Percentiles rank a stretch among this genome's conserved stretches.
These are phyloP conservation scores for Scheffersomyces amazonensis DNA, from an alignment of 805 yeast genomes.

Conservation along the genomic window DNA sequence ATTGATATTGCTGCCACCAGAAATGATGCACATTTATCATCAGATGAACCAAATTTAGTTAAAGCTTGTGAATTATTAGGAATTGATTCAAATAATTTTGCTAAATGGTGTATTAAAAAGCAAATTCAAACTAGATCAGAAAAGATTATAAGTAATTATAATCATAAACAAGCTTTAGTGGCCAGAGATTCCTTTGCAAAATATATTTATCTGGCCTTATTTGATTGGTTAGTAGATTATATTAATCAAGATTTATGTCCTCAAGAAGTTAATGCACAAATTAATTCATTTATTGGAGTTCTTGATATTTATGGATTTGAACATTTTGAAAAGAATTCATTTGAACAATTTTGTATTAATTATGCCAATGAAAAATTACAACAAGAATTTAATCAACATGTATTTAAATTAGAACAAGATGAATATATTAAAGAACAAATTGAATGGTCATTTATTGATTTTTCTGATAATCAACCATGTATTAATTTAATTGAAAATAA, in stretches of 20 bases:
- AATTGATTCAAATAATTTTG: slow-evolving; percentile 66
- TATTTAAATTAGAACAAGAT: slow-evolving; percentile 94
- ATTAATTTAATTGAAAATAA: slow-evolving; percentile 86
- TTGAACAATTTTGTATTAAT: slow-evolving; percentile 96
- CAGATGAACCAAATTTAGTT: slow-evolving; percentile 83
- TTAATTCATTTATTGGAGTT: slow-evolving; percentile 85
- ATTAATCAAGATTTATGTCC: slow-evolving; percentile 83
- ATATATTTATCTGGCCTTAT: slow-evolving; percentile 85
- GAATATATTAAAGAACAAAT: slow-evolving; percentile 90
- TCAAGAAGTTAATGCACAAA: slow-evolving; percentile 56
- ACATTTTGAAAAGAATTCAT: slow-evolving; percentile 90
- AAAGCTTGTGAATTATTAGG: slow-evolving; percentile 85
- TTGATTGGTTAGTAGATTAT: slow-evolving; percentile 90
- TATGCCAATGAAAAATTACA: slow-evolving; percentile 96
- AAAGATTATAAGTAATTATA: slow-evolving; percentile 81
- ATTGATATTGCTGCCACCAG: slow-evolving; percentile 82
- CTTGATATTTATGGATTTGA: slow-evolving; percentile 97
- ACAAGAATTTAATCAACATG: slow-evolving; percentile 97
- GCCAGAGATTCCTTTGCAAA: slow-evolving; percentile 97
- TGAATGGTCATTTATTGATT: slow-evolving; percentile 95
- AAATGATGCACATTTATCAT: slow-evolving; percentile 72
- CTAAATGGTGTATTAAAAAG: slow-evolving; percentile 90
- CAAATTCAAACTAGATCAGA: slow-evolving; percentile 92
- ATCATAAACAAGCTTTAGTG: slow-evolving; percentile 78
- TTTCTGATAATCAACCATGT: slow-evolving; percentile 96